Evolutionary conservation across 1,284 basidiomycete species (phyloP).

Genomic region (Sporisorium scitamineum): DNA sequence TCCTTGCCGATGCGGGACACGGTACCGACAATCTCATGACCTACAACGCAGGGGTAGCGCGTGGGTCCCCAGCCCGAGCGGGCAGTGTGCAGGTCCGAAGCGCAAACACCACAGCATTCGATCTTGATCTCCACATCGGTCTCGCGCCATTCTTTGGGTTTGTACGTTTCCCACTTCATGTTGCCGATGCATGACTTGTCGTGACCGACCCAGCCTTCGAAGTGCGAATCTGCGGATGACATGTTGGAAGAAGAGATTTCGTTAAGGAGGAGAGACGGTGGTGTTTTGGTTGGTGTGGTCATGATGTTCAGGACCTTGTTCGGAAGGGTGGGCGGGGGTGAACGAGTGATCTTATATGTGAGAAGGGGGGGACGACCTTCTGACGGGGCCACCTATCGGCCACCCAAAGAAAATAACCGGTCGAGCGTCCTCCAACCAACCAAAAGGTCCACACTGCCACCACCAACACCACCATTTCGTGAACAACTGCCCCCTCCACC

Average conservation of each 20-base stretch:
- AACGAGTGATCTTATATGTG: not conserved
- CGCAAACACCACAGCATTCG: conserved; percentile 55
- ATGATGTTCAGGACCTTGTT: not conserved
- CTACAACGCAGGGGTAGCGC: conserved; percentile 51
- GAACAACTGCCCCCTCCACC: too few species aligned
- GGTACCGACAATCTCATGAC: conserved; percentile 76
- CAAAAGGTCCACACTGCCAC: too few species aligned
- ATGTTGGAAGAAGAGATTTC: conserved; percentile 3
- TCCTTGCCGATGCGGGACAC: conserved; percentile 70
- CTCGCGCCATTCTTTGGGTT: conserved; percentile 53
- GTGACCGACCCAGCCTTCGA: conserved; percentile 59
- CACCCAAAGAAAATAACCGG: too few species aligned
- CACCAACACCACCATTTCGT: too few species aligned
- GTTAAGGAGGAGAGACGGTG: not conserved
- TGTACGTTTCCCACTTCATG: conserved; percentile 55
- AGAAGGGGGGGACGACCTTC: too few species aligned
- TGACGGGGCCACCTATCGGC: too few species aligned
- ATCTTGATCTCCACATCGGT: conserved; percentile 58
- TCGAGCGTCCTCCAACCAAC: too few species aligned
- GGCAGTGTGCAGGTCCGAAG: conserved; percentile 56
- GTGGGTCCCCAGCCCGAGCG: conserved; percentile 60
- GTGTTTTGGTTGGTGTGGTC: not conserved
- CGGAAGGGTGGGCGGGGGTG: not conserved
- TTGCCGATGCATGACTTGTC: conserved; percentile 55
- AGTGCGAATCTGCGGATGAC: conserved; percentile 42